These are phyloP conservation scores for Blastobotrys robertii DNA, from an alignment of 805 yeast species.

Conservation along the genomic window DNA sequence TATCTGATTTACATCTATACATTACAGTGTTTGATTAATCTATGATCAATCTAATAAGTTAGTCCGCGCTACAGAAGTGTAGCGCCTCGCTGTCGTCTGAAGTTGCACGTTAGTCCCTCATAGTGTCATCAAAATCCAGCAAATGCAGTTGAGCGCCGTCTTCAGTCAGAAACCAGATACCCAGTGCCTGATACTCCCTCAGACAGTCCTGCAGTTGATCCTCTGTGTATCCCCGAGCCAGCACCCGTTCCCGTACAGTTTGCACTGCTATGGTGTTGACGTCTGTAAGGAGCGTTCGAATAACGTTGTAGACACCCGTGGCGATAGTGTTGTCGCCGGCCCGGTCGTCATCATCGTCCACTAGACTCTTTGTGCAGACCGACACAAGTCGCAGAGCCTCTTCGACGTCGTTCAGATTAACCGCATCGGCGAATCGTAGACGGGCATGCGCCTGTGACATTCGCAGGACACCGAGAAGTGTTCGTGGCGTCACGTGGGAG, in stretches of 20 bases:
- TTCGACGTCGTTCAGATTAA: slow-evolving; percentile 75
- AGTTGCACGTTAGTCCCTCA: too few species aligned
- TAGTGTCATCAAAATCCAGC: slow-evolving; percentile 7
- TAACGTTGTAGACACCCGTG: slow-evolving; percentile 62
- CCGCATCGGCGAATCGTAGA: slow-evolving; percentile 66
- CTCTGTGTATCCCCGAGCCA: slow-evolving; percentile 77
- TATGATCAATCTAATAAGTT: too few species aligned
- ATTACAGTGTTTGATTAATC: too few species aligned
- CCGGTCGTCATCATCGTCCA: slow-evolving; percentile 35
- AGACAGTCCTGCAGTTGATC: slow-evolving; percentile 69
- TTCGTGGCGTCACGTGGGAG: slow-evolving; percentile 92
- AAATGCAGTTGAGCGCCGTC: slow-evolving; percentile 32
- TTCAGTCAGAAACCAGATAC: slow-evolving; percentile 68
- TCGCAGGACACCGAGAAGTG: slow-evolving; percentile 81
- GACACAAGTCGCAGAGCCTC: slow-evolving; percentile 84
- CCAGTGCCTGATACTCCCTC: slow-evolving; percentile 57
- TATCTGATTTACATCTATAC: too few species aligned
- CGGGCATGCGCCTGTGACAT: slow-evolving; percentile 92
- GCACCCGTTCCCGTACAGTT: slow-evolving; percentile 48
- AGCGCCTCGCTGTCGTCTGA: too few species aligned
- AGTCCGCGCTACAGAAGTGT: too few species aligned
- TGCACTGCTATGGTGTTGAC: slow-evolving; percentile 29
- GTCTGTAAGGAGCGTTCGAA: slow-evolving; percentile 46
- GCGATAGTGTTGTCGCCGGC: slow-evolving; percentile 57
- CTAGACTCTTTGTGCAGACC: slow-evolving; percentile 79